Conservation (phyloP, 495 filamentous ascomycete genomes). For the Penicillium paxilli region DNA sequence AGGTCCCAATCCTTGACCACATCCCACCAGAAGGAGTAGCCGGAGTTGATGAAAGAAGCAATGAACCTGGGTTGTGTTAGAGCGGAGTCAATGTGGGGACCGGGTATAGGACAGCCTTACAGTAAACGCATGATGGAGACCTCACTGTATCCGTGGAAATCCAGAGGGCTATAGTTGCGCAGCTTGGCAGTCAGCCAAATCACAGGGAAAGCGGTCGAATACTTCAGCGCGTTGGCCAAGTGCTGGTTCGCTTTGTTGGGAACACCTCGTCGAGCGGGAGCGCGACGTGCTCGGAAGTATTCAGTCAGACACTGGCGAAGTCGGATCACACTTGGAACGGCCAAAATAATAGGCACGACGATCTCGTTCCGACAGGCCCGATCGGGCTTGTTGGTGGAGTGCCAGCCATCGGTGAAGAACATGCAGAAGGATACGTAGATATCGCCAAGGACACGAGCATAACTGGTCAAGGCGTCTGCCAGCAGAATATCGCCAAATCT, state of each 20-base stretch:
- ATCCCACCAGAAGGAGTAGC: conserved; percentile 98
- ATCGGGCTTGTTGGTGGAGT: conserved; percentile 77
- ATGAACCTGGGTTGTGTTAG: conserved; percentile 43
- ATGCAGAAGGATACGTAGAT: conserved; percentile 87
- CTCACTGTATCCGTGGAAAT: conserved; percentile 55
- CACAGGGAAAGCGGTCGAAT: conserved; percentile 87
- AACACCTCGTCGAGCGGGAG: conserved; percentile 35
- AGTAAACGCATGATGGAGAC: conserved; percentile 56
- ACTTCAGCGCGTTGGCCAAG: conserved; percentile 90
- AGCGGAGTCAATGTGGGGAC: not conserved
- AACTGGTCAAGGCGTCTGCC: conserved; percentile 93
- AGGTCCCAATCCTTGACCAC: conserved; percentile 96
- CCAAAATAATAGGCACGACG: conserved; percentile 77
- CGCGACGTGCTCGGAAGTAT: conserved; percentile 67
- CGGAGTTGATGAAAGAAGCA: conserved; percentile 73
- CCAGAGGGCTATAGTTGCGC: conserved; percentile 61
- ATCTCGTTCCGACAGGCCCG: conserved; percentile 74
- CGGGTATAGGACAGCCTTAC: conserved; percentile 35
- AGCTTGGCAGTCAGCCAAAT: conserved; percentile 75
- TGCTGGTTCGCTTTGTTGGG: conserved; percentile 75
- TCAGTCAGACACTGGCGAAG: conserved; percentile 91
- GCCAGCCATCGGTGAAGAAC: conserved; percentile 69
- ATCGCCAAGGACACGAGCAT: conserved; percentile 87
- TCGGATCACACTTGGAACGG: conserved; percentile 79
- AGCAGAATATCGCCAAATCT: conserved; percentile 93